phyloP scores from a whole-genome alignment of 164 flowering plant species.

The Nelumbo lutea region DNA sequence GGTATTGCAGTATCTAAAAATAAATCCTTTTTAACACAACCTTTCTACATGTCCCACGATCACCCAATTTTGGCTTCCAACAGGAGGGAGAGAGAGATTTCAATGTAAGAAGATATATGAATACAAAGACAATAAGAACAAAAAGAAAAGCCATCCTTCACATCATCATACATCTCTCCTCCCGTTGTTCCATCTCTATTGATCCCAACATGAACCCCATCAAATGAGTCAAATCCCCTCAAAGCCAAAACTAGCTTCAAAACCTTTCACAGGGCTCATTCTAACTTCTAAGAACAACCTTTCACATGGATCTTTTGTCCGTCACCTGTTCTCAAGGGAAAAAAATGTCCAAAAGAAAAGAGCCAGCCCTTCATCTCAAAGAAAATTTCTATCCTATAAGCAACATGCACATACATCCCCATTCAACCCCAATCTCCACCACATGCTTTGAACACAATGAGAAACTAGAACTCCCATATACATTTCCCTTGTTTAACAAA shows the following conservation, averaged over 20 bases:
- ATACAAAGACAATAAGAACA: slow-evolving; percentile 5
- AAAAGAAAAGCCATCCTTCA: background rate
- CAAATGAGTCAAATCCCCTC: too few species aligned
- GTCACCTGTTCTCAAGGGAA: background rate
- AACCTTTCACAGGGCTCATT: background rate
- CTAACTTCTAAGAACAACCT: too few species aligned
- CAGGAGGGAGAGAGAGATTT: background rate
- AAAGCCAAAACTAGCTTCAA: background rate
- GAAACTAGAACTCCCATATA: background rate
- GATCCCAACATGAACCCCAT: background rate
- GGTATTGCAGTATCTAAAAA: too few species aligned
- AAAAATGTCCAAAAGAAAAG: slow-evolving; percentile 15
- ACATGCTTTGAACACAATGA: background rate
- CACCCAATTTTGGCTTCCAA: too few species aligned
- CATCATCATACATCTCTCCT: background rate
- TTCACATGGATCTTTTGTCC: background rate
- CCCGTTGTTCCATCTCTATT: background rate
- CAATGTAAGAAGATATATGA: background rate
- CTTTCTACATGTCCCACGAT: too few species aligned
- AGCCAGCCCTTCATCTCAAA: slow-evolving; percentile 8
- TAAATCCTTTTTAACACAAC: too few species aligned
- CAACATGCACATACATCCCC: background rate
- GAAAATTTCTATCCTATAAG: slow-evolving; percentile 5
- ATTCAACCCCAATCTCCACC: background rate
- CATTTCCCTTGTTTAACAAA: background rate